phyloP scores from a whole-genome alignment of 495 filamentous ascomycete species.

The Aspergillus funiculosus region DNA sequence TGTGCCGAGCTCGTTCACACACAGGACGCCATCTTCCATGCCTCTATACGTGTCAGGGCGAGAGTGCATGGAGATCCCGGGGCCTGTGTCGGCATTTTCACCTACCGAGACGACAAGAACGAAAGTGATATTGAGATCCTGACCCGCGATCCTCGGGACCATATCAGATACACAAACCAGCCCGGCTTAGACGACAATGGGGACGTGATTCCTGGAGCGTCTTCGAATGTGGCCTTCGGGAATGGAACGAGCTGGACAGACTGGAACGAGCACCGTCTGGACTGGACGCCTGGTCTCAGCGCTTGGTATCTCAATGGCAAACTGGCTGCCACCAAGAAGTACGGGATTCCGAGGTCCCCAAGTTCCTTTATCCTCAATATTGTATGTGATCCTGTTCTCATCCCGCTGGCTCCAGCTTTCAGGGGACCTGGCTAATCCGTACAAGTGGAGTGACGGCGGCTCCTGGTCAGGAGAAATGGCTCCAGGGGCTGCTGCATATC shows the following conservation, averaged over 20 bases:
- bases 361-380: background rate
- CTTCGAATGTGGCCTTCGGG: background rate
- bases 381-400: background rate
- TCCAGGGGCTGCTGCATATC: background rate
- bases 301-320: conserved; percentile 2
- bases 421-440: background rate
- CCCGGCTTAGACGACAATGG: conserved; percentile 2
- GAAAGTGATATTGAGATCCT: conserved; percentile 11
- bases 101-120: conserved; percentile 4
- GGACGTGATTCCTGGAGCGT: conserved; percentile 3
- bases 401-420: too few species aligned
- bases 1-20: conserved; percentile 1
- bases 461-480: background rate
- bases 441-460: conserved; percentile 4
- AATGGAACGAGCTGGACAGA: conserved; percentile 1
- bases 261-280: conserved; percentile 5
- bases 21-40: background rate
- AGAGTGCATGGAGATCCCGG: conserved; percentile 5
- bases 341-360: conserved; percentile 2
- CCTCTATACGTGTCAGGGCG: conserved; percentile 5
- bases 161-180: conserved; percentile 8
- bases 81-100: conserved; percentile 7
- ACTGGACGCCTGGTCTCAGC: conserved; percentile 5
- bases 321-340: background rate
- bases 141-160: background rate